Base-by-base conservation (phyloP, 2,329 filamentous ascomycete genomes). In the Fusarium sp. region DNA sequence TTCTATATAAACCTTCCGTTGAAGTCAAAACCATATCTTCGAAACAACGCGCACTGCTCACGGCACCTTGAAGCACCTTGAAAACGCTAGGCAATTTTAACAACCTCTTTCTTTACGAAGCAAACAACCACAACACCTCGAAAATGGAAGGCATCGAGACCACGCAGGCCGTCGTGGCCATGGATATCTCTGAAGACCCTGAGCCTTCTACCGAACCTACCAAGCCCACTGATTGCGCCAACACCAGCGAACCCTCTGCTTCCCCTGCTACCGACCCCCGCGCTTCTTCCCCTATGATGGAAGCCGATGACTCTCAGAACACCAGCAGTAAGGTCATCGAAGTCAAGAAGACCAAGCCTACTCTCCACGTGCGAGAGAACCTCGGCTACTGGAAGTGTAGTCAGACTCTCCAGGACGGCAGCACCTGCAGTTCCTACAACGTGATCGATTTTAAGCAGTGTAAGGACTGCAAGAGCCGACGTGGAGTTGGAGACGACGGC, bases 351-450 rank as follows among this genome's bases (percentile, higher is more conserved):
- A 47, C 45, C 32, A 63, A 55, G 40, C 59, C 53, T 16, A 69
- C 66, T n/a, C 44, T 32, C 8, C 40, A 66, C 14, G 50, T 70
- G 18, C 50, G 66, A 29, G 42, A 70, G 5, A 66, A 70, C 40
- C 46, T 66, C 44, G 34, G 45, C 18, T 60, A 67, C 32, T 69
- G 66, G 66, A 69, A 69, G 32, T 69, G 66, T 44, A 68, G 53
- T 29, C 65, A 68, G 32, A 50, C 51, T 25, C 58, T 68, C 8
- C 46, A 53, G 14, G 63, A 68, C 25, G 58, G 52, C 30, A 68
- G 47, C 25, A 53, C 27, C n/a, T 68, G 65, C 30, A 42, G 45
- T 22, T 67, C 42, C 20, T 63, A 45, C 51, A 69, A 69, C 38
- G 43, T 46, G 34, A 65, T 69, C 25, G 47, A 47, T 29, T 56